Percentiles rank a stretch among this genome's conserved stretches.
Evolutionary conservation across 2,329 filamentous ascomycete species (phyloP).

Genomic region (Aspergillus japonicus): DNA sequence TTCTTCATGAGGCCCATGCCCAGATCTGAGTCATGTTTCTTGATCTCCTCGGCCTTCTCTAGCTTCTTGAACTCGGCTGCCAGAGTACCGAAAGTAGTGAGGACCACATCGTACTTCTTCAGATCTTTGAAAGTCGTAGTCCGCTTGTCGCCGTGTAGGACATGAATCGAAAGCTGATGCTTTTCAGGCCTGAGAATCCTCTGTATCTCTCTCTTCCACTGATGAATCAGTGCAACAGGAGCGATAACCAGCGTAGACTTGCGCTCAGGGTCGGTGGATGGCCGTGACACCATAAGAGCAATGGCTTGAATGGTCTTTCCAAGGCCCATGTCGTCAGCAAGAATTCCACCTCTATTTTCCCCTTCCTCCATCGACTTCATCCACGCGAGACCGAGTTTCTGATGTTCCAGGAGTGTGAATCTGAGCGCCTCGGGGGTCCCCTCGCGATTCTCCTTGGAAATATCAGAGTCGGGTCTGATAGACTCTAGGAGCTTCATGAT

Average conservation of each 20-base stretch:
- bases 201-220: constrained; percentile 80
- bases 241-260: constrained; percentile 82
- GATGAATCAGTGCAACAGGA: constrained; percentile 74
- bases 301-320: constrained; percentile 83
- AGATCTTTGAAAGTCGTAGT: constrained; percentile 59
- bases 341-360: constrained; percentile 69
- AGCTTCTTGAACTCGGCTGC: constrained; percentile 65
- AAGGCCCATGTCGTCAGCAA: constrained; percentile 80
- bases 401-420: constrained; percentile 73
- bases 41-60: constrained; percentile 51
- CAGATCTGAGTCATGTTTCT: constrained; percentile 37
- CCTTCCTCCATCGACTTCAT: constrained; percentile 72
- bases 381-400: constrained; percentile 75
- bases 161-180: constrained; percentile 62
- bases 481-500: constrained; percentile 69
- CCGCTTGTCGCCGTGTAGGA: constrained; percentile 67
- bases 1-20: constrained; percentile 27
- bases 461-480: constrained; percentile 69
- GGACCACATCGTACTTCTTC: constrained; percentile 67
- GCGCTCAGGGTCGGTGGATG: constrained; percentile 55
- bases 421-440: constrained; percentile 68
- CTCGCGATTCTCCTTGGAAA: constrained; percentile 61
- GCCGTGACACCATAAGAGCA: constrained; percentile 69
- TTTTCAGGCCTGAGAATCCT: constrained; percentile 61
- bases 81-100: constrained; percentile 76